A percentile compares a stretch with the other conserved stretches of the same genome.
phyloP scores from a whole-genome alignment of 225 moss, liverwort and hornwort species.

The Polytrichum commune region DNA sequence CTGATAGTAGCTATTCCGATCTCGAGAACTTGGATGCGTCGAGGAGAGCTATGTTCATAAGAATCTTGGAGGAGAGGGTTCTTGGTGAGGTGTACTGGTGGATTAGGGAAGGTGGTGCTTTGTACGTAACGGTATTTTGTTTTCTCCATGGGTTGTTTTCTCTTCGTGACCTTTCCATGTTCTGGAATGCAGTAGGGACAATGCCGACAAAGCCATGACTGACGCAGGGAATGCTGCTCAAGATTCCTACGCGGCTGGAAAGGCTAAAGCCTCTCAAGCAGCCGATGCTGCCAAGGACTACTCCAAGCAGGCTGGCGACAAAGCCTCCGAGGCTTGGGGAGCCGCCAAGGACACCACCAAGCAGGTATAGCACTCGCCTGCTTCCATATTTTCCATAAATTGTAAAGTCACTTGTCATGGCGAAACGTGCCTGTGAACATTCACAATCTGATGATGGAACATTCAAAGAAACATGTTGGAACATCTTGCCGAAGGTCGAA shows the following conservation, averaged over 20 bases:
- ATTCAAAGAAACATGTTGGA: too few relatives aligned
- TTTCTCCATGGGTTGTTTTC: background rate
- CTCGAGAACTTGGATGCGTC: too few relatives aligned
- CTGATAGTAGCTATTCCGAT: too few relatives aligned
- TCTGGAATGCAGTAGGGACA: slow-evolving; percentile 18
- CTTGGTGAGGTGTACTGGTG: too few relatives aligned
- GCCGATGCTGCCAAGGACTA: slow-evolving; percentile 12
- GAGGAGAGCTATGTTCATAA: background rate
- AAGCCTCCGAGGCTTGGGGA: slow-evolving; percentile 7
- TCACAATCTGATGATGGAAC: too few relatives aligned
- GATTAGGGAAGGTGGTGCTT: too few relatives aligned
- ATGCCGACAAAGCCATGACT: slow-evolving; percentile 5
- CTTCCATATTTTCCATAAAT: too few relatives aligned
- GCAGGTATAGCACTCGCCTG: slow-evolving; percentile 15
- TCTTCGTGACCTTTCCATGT: background rate
- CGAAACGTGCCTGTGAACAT: too few relatives aligned
- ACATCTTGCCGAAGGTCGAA: too few relatives aligned
- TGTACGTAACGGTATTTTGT: background rate
- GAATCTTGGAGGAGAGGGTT: background rate
- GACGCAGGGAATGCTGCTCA: slow-evolving; percentile 17
- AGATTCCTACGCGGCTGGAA: slow-evolving; percentile 13
- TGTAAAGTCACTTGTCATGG: too few relatives aligned
- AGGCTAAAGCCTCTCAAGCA: slow-evolving; percentile 17
- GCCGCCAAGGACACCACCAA: slow-evolving; percentile 15
- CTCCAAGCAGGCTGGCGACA: slow-evolving; percentile 21